Evolutionary conservation across 495 filamentous ascomycete genomes (phyloP), one percentile per base, ranked within the genome.

Genomic region (Podospora pseudocomata): DNA sequence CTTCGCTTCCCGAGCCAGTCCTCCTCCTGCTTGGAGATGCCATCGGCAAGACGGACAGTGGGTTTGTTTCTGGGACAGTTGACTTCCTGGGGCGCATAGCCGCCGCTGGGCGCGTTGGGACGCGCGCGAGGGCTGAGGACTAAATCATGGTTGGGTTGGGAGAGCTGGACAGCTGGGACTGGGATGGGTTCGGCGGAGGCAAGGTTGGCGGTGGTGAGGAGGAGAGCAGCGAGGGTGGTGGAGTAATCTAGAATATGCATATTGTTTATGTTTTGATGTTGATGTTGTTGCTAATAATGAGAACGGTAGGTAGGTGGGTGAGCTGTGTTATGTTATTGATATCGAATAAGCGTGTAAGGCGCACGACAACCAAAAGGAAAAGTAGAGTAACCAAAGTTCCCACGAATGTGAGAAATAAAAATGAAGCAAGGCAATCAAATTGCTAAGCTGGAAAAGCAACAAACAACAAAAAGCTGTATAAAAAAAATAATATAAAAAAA

Each of bases 21-120:
- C 30, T 82, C 84, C 78, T 97, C 93, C 56, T 90, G 80, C 26
- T 81, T 66, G 0, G 91, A 94, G 0, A 96, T 78, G 5, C 72
- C 70, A 11, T 72, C 70, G 26, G 90, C 92, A 26, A 74, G 67
- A 28, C 86, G 81, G 59, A 88, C 73, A 0, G 80, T 76, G 4
- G 85, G 84, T 70, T 78, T 79, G 20, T 74, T 67, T 9, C 65
- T 60, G 26, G 87, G 87, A 59, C 87, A 90, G 26, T 78, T 65
- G 7, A 87, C 86, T 15, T 63, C 66, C 19, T 78, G 77, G 11
- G 87, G 87, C 4, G 86, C 82, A 73, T 90, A 90, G 19, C 79
- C 77, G 32, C 84, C 84, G 15, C 75, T 82, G 4, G 87, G 87
- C 18, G 82, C 81, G 71, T 89, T 77, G n/a, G 87, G 84, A 44